Conservation (phyloP, 192 early-diverging fungal genomes). For the Coemansia sp. region DNA sequence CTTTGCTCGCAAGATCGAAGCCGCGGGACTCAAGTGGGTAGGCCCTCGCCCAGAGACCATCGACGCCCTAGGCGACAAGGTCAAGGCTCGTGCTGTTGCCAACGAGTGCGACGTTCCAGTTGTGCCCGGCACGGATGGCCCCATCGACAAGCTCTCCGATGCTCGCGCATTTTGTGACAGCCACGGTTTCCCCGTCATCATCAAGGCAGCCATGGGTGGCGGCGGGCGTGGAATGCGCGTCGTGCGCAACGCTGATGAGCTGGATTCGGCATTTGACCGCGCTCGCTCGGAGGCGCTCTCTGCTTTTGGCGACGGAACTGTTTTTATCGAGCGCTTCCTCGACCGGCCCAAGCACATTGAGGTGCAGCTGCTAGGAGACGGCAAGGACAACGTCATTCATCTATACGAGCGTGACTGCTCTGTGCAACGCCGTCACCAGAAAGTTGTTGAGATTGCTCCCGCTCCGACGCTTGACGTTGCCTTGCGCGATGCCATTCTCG, state of each 20-base stretch:
- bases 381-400: slow-evolving; percentile 84
- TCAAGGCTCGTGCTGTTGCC: slow-evolving; percentile 85
- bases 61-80: slow-evolving; percentile 92
- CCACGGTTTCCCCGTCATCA: slow-evolving; percentile 92
- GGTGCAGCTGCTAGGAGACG: slow-evolving; percentile 92
- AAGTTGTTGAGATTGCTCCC: slow-evolving; percentile 93
- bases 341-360: slow-evolving; percentile 95
- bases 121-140: slow-evolving; percentile 92
- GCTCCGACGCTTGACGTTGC: slow-evolving; percentile 70
- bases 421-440: slow-evolving; percentile 96
- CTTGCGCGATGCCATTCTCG: slow-evolving; percentile 77
- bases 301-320: slow-evolving; percentile 95
- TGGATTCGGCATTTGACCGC: slow-evolving; percentile 80
- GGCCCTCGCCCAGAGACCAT: slow-evolving; percentile 87
- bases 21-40: slow-evolving; percentile 89
- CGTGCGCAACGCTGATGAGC: slow-evolving; percentile 70
- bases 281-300: slow-evolving; percentile 86
- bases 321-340: slow-evolving; percentile 93
- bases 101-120: slow-evolving; percentile 84
- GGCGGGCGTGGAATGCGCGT: slow-evolving; percentile 98
- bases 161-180: slow-evolving; percentile 73
- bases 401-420: slow-evolving; percentile 97
- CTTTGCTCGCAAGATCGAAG: slow-evolving; percentile 89
- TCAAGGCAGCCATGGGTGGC: slow-evolving; percentile 97
- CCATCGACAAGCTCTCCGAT: slow-evolving; percentile 67